Percentiles rank a stretch among this genome's conserved stretches.
Conservation (phyloP, 176 grass and related monocot species). For the Echinochloa phyllopogon region DNA sequence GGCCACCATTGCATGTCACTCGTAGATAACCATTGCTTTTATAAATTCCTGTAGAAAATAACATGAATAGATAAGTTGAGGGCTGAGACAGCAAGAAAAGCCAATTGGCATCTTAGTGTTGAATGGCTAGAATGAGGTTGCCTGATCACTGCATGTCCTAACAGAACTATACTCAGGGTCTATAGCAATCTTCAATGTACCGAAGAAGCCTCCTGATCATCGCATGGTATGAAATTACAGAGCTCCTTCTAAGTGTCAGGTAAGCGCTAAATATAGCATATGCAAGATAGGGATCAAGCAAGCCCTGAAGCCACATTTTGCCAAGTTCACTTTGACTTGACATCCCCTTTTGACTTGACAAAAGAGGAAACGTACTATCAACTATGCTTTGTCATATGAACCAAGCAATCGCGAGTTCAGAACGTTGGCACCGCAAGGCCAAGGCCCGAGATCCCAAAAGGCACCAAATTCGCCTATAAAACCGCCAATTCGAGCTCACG, state of each 20-base stretch:
- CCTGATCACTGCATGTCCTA: neutral
- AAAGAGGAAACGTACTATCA: neutral
- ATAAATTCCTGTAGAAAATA: conserved; percentile 69
- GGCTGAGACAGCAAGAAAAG: conserved; percentile 31
- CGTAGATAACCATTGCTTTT: conserved; percentile 86
- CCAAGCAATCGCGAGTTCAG: conserved; percentile 12
- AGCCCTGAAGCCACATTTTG: conserved; percentile 20
- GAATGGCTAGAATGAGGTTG: neutral
- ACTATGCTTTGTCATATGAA: neutral
- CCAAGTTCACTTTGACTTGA: neutral
- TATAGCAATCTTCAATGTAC: neutral
- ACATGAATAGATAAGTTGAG: conserved; percentile 20
- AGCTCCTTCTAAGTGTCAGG: neutral
- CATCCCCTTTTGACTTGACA: neutral
- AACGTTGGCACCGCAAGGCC: neutral
- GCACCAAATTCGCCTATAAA: neutral
- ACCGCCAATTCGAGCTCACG: conserved; percentile 25
- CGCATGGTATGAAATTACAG: neutral
- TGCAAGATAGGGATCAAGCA: neutral
- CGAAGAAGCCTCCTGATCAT: neutral
- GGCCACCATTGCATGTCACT: conserved; percentile 88
- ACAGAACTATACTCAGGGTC: neutral
- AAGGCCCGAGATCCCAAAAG: neutral
- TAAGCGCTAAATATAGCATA: neutral
- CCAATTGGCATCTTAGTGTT: neutral